Conservation (phyloP, 2,329 filamentous ascomycete genomes). For the Phaeoacremonium minimum region DNA sequence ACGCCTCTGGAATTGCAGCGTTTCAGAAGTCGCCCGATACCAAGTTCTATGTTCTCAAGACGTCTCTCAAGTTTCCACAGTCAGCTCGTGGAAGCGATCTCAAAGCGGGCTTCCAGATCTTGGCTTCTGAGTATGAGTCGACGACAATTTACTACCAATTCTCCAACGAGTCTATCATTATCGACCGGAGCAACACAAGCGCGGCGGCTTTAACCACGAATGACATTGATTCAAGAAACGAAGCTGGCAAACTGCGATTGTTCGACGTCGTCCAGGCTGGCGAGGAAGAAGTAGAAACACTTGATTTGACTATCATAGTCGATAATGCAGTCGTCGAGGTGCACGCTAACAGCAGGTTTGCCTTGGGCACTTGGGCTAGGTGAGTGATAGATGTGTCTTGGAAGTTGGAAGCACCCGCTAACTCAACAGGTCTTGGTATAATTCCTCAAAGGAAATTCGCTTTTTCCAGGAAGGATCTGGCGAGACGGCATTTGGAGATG, state of each 20-base stretch:
- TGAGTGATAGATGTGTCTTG: conserved; percentile 16
- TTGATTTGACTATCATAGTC: conserved; percentile 34
- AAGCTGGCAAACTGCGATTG: conserved; percentile 30
- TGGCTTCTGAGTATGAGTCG: conserved; percentile 31
- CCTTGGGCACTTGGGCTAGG: conserved; percentile 35
- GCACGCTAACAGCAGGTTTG: conserved; percentile 35
- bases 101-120: conserved; percentile 34
- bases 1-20: conserved; percentile 1
- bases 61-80: conserved; percentile 28
- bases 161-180: conserved; percentile 33
- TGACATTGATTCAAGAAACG: conserved; percentile 29
- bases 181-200: conserved; percentile 34
- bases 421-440: conserved; percentile 28
- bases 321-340: conserved; percentile 32
- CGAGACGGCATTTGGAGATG: conserved; percentile 22
- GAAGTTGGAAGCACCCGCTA: conserved; percentile 7
- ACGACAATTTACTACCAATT: conserved; percentile 40
- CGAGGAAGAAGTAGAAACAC: conserved; percentile 24
- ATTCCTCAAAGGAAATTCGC: conserved; percentile 23
- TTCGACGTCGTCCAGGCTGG: conserved; percentile 29
- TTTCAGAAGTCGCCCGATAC: conserved; percentile 10
- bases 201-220: conserved; percentile 30
- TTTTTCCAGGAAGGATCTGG: conserved; percentile 28
- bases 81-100: conserved; percentile 25
- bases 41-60: conserved; percentile 32